Conservation (phyloP, 1,284 basidiomycete species). For the Flammula alnicola region DNA sequence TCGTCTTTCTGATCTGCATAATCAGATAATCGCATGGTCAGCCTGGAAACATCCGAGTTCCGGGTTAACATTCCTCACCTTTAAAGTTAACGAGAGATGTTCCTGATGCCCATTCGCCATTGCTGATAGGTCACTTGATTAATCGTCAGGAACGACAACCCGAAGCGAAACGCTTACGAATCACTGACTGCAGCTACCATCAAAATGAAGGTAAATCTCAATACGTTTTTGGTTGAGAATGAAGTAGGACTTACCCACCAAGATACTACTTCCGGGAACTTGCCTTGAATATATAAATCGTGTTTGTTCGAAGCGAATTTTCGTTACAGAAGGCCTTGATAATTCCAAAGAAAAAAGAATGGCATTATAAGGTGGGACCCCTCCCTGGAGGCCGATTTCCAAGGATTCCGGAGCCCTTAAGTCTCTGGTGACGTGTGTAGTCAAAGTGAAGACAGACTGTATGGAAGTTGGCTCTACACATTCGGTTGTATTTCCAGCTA, state of each 20-base stretch:
- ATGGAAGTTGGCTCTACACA: not conserved
- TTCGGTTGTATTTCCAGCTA: not conserved
- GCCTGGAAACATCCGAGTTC: not conserved
- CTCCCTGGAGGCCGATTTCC: not conserved
- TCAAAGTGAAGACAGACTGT: not conserved
- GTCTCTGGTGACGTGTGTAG: not conserved
- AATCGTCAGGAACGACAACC: not conserved
- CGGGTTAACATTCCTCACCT: not conserved
- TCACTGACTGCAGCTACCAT: slow-evolving; percentile 1
- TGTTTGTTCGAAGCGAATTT: not conserved
- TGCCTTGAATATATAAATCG: not conserved
- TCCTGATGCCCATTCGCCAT: not conserved
- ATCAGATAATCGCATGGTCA: not conserved
- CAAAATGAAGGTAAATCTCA: not conserved
- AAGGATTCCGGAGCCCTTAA: not conserved
- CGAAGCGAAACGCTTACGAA: not conserved
- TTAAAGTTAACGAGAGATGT: not conserved
- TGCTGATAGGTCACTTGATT: not conserved
- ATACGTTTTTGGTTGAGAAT: not conserved
- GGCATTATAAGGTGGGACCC: not conserved
- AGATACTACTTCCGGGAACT: not conserved
- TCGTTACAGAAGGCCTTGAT: not conserved
- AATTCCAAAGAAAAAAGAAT: not conserved
- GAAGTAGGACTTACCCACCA: not conserved
- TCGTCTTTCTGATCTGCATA: not conserved